A percentile compares a stretch with the other conserved stretches of the same genome.
Conservation (phyloP, 306 rosid species). For the Fragaria vesca region DNA sequence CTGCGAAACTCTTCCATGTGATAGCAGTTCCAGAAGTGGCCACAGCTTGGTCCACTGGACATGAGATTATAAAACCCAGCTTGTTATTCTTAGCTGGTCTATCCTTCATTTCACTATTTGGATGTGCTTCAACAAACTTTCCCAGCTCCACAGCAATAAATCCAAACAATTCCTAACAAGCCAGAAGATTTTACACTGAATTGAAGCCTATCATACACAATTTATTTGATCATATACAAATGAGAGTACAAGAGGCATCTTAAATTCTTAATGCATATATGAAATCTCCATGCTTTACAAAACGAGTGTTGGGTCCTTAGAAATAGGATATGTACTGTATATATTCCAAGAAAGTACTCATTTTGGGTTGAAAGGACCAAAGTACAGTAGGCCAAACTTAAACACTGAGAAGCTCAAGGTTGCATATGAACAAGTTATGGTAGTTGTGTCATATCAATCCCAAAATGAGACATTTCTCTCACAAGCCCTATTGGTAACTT, state of each 20-base stretch:
- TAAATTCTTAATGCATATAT: too few species aligned
- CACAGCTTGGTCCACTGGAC: constrained; percentile 33
- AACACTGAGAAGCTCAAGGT: too few species aligned
- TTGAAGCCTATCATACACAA: neutral
- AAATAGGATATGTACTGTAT: too few species aligned
- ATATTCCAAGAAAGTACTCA: too few species aligned
- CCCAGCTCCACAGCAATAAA: constrained; percentile 61
- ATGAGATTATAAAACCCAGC: constrained; percentile 56
- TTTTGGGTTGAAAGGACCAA: too few species aligned
- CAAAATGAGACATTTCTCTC: neutral
- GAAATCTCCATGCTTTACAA: too few species aligned
- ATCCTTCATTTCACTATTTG: constrained; percentile 13
- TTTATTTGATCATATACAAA: neutral
- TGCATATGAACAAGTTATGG: too few species aligned
- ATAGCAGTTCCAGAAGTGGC: constrained; percentile 36
- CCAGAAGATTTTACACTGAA: neutral
- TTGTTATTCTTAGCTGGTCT: constrained; percentile 27
- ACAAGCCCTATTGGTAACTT: neutral
- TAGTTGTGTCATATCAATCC: neutral
- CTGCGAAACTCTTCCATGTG: constrained; percentile 42
- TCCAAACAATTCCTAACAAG: constrained; percentile 44
- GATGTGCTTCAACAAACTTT: constrained; percentile 43
- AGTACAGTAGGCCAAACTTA: too few species aligned
- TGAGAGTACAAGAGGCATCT: neutral
- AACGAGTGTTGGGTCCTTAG: too few species aligned